A percentile compares a stretch with the other conserved stretches of the same genome.
Conservation (phyloP, 192 early-diverging fungal genomes). For the Mortierella claussenii region DNA sequence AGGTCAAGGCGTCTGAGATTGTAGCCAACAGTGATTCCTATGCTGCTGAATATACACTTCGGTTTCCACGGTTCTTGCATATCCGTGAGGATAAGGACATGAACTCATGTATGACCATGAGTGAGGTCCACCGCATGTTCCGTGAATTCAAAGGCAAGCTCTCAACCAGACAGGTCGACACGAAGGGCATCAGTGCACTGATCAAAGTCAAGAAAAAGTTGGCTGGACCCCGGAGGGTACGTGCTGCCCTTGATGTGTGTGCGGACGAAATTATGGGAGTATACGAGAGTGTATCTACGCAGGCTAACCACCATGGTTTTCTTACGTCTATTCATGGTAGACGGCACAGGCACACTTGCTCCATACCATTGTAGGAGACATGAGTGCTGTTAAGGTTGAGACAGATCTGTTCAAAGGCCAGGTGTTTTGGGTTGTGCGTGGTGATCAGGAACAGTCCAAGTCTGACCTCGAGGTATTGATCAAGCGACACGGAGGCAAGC, state of each 20-base stretch:
- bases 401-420: slow-evolving; percentile 68
- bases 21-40: slow-evolving; percentile 61
- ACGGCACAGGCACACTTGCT: slow-evolving; percentile 30
- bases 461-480: slow-evolving; percentile 67
- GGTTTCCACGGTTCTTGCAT: slow-evolving; percentile 79
- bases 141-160: slow-evolving; percentile 44
- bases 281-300: too few relatives aligned
- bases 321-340: slow-evolving; percentile 7
- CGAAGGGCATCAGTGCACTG: background rate
- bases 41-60: slow-evolving; percentile 71
- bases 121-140: slow-evolving; percentile 48
- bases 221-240: slow-evolving; percentile 30
- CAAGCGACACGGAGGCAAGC: slow-evolving; percentile 69
- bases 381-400: slow-evolving; percentile 50
- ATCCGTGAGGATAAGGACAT: slow-evolving; percentile 75
- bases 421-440: slow-evolving; percentile 52
- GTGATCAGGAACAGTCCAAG: slow-evolving; percentile 58
- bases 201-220: slow-evolving; percentile 25
- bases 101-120: slow-evolving; percentile 58
- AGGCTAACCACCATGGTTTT: too few relatives aligned
- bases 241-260: too few relatives aligned
- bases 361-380: slow-evolving; percentile 50
- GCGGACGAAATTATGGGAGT: background rate
- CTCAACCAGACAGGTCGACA: slow-evolving; percentile 11
- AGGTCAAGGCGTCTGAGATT: slow-evolving; percentile 76